Percentiles rank a stretch among this genome's conserved stretches.
Conservation (phyloP, 106 monocot genomes). For the Acorus calamus region DNA sequence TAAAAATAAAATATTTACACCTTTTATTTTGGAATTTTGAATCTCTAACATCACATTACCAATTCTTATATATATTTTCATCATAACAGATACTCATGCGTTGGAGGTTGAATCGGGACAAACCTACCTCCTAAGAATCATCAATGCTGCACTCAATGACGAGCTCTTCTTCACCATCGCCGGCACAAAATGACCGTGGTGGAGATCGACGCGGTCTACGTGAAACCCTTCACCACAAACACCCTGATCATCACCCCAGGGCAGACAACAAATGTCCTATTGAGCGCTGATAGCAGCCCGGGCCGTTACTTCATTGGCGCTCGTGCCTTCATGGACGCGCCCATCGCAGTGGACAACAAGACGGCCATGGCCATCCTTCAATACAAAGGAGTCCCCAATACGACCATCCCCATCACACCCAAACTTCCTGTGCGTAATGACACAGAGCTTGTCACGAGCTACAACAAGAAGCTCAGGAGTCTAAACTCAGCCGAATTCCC, state of each 20-base stretch:
- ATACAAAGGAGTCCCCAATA: slow-evolving; percentile 27
- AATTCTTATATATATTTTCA: too few species aligned
- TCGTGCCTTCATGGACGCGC: slow-evolving; percentile 22
- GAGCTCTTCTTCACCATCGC: slow-evolving; percentile 42
- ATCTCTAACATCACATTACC: too few species aligned
- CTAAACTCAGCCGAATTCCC: slow-evolving; percentile 21
- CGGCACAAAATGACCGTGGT: slow-evolving; percentile 33
- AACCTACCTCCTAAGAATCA: slow-evolving; percentile 28
- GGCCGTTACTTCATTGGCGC: slow-evolving; percentile 31
- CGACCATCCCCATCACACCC: slow-evolving; percentile 18
- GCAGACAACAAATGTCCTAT: slow-evolving; percentile 33
- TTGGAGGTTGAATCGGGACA: slow-evolving; percentile 31
- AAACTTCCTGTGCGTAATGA: slow-evolving; percentile 16
- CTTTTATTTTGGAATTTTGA: too few species aligned
- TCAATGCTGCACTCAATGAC: slow-evolving; percentile 40
- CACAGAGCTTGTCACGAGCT: slow-evolving; percentile 14
- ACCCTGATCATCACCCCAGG: slow-evolving; percentile 22
- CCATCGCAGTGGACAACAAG: slow-evolving; percentile 33
- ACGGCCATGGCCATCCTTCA: slow-evolving; percentile 36
- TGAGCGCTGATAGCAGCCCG: slow-evolving; percentile 11
- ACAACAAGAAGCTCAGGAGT: slow-evolving; percentile 19
- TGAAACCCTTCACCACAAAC: slow-evolving; percentile 28
- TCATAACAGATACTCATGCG: slow-evolving; percentile 22
- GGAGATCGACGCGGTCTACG: slow-evolving; percentile 38
- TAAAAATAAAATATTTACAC: too few species aligned